Evolutionary conservation across 2,329 filamentous ascomycete genomes (phyloP).

Genomic region (Alternaria viburni): DNA sequence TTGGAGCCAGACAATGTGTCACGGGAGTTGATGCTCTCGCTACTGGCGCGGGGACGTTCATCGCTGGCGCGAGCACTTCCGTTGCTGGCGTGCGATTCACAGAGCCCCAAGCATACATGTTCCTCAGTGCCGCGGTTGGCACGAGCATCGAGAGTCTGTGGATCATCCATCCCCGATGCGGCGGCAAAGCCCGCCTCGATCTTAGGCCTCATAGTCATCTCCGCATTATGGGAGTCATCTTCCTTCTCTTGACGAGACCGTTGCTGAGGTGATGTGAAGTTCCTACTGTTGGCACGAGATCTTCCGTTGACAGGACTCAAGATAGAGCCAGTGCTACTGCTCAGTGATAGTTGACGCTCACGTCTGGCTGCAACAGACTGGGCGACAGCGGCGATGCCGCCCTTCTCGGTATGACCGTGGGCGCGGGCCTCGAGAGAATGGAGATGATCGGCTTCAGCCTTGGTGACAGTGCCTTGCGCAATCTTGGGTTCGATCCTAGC

Average conservation of each 20-base stretch:
- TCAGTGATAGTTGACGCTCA: slow-evolving; percentile 28
- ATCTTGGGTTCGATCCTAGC: slow-evolving; percentile 43
- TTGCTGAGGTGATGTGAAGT: slow-evolving; percentile 22
- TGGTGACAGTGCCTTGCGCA: slow-evolving; percentile 43
- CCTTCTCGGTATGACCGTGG: slow-evolving; percentile 43
- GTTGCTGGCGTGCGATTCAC: background rate
- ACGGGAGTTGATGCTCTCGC: slow-evolving; percentile 16
- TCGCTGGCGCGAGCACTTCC: background rate
- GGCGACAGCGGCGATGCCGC: slow-evolving; percentile 47
- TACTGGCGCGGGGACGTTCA: slow-evolving; percentile 13
- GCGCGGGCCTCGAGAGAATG: slow-evolving; percentile 51
- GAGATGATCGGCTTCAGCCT: slow-evolving; percentile 49
- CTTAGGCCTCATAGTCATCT: slow-evolving; percentile 39
- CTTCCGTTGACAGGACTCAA: slow-evolving; percentile 2
- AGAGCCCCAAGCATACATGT: slow-evolving; percentile 11
- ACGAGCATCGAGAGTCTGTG: slow-evolving; percentile 40
- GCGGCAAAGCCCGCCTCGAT: slow-evolving; percentile 43
- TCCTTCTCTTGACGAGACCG: slow-evolving; percentile 41
- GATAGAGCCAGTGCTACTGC: slow-evolving; percentile 8
- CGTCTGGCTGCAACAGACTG: slow-evolving; percentile 48
- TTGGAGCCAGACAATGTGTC: slow-evolving; percentile 38
- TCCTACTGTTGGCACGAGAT: slow-evolving; percentile 19
- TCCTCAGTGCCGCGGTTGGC: slow-evolving; percentile 41
- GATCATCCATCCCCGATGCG: slow-evolving; percentile 39
- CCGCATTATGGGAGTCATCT: slow-evolving; percentile 38